phyloP scores from a whole-genome alignment of 176 grass and related monocot genomes.

The Phyllostachys edulis region DNA sequence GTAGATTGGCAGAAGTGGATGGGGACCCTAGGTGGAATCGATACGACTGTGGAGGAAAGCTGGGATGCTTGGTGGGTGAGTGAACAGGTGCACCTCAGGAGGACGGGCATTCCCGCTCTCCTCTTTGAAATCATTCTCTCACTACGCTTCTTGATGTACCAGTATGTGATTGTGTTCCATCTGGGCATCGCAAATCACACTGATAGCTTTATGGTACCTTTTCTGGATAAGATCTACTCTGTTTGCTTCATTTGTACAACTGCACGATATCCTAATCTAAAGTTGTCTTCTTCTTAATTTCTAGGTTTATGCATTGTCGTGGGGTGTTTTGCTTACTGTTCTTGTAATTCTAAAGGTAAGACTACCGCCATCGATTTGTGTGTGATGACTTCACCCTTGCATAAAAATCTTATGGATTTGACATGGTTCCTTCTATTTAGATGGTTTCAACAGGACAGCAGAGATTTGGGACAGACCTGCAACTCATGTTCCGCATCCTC shows the following conservation, averaged over 20 bases:
- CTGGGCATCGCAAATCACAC: slow-evolving; percentile 64
- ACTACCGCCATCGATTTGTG: background rate
- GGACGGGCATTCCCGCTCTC: slow-evolving; percentile 64
- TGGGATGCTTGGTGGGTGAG: slow-evolving; percentile 94
- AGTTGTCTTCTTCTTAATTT: slow-evolving; percentile 5
- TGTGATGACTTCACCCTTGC: too few relatives aligned
- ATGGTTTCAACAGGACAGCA: slow-evolving; percentile 49
- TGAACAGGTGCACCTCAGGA: slow-evolving; percentile 79
- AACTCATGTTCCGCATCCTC: slow-evolving; percentile 76
- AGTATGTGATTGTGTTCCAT: slow-evolving; percentile 96
- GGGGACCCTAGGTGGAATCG: slow-evolving; percentile 78
- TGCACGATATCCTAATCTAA: background rate
- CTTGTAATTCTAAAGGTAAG: slow-evolving; percentile 83
- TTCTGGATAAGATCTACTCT: slow-evolving; percentile 10
- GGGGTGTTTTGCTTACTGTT: slow-evolving; percentile 82
- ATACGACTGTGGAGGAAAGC: slow-evolving; percentile 62
- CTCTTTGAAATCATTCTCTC: slow-evolving; percentile 68
- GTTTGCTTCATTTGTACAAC: background rate
- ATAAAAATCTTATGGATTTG: too few relatives aligned
- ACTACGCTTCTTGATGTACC: slow-evolving; percentile 89
- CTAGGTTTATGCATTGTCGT: slow-evolving; percentile 92
- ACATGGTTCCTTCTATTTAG: slow-evolving; percentile 30
- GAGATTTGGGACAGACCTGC: slow-evolving; percentile 50
- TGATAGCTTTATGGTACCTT: slow-evolving; percentile 71
- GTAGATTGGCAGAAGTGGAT: slow-evolving; percentile 90